Conservation (phyloP, 2,329 filamentous ascomycete genomes). For the Chrysoporthe deuterocubensis region DNA sequence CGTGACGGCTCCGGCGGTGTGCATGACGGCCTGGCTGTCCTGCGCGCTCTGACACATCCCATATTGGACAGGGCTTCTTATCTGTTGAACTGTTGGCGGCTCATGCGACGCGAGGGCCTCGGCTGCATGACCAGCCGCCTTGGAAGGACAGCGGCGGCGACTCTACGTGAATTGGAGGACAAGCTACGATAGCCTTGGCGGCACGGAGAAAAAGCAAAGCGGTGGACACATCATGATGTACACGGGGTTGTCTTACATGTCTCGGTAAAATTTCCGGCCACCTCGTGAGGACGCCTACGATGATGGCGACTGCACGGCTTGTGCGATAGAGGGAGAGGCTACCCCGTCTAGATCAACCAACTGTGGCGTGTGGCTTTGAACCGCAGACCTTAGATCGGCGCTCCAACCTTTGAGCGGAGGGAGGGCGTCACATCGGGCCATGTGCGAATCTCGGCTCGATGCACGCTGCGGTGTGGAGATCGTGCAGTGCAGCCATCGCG, state of each 20-base stretch:
- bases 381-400: too few relatives aligned
- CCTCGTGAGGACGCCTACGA: neutral
- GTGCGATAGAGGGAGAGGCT: neutral
- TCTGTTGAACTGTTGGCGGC: neutral
- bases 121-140: neutral
- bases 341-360: neutral
- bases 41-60: neutral
- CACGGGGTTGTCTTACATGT: conserved; percentile 5
- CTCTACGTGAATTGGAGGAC: neutral
- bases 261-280: conserved; percentile 6
- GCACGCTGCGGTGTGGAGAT: conserved; percentile 2
- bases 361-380: conserved; percentile 7
- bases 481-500: neutral
- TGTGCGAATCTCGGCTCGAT: conserved; percentile 5
- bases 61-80: neutral
- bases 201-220: neutral
- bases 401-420: neutral
- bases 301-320: conserved; percentile 7
- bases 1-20: neutral
- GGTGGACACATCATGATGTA: neutral
- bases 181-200: neutral
- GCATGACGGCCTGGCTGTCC: neutral
- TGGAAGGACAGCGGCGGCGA: neutral
- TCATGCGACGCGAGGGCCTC: neutral
- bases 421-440: neutral